Base-by-base conservation (phyloP, 2,329 filamentous ascomycete species). In the Diplodia sapinea region DNA sequence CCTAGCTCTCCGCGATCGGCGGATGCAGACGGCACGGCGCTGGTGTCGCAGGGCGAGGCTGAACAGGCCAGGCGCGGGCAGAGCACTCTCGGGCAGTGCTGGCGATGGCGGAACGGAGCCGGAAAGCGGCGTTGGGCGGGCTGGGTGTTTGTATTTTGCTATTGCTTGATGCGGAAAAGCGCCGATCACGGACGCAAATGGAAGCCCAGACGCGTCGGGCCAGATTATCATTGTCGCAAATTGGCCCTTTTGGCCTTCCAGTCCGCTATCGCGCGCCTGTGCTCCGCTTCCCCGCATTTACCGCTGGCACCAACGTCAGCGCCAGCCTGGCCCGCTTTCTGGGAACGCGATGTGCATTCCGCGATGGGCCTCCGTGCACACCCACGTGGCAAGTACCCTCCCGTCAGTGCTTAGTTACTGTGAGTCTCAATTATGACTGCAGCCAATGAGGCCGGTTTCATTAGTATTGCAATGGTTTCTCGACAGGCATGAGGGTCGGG, bases 81-180 rank as follows among this genome's bases (percentile, higher is more conserved):
- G 15, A 31, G 36, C 11, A 17, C 11, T 36, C 59, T 36, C 38
- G 36, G 29, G 55, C 55, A 59, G 55, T 8, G 36, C 8, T 6
- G 23, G 55, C 55, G 36, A 26, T 9, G 7, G 7, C 38, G 40
- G 36, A 47, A 26, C 13, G 15, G 31, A 23, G 7, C 4, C n/a
- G 4, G 20, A 17, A 17, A 43, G 33, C 36, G 23, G 15, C 17
- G 59, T 38, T 36, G 59, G 17, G 26, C 15, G 33, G 43, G 38
- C 17, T 23, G 56, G 3, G 23, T 49, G 54, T 15, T 56, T 38
- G n/a, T 63, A 51, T 63, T 63, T 63, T 63, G 43, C 43, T 51
- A 29, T 51, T 47, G 17, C 59, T 15, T 26, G 11, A 26, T 17
- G 1, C 3, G 59, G 59, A 15, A 49, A 63, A 26, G 47, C 47